phyloP scores from a whole-genome alignment of 1,284 basidiomycete species.

The Ustilago cynodontis region DNA sequence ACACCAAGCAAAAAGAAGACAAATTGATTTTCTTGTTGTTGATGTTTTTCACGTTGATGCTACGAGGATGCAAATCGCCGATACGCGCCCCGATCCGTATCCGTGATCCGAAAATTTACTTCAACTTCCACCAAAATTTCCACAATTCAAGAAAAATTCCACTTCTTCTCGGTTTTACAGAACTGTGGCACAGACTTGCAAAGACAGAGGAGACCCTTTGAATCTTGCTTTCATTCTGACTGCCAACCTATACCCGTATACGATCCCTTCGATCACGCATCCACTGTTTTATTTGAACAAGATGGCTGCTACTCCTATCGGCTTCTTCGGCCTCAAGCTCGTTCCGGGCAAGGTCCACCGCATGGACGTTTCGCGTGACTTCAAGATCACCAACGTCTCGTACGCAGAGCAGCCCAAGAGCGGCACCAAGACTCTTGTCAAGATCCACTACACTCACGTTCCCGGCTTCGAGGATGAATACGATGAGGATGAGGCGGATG shows the following conservation, averaged over 20 bases:
- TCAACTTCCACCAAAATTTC: conserved; percentile 17
- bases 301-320: conserved; percentile 62
- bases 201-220: neutral
- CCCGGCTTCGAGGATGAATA: conserved; percentile 71
- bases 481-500: conserved; percentile 71
- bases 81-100: neutral
- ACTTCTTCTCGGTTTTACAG: neutral
- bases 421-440: conserved; percentile 78
- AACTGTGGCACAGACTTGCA: conserved; percentile 10
- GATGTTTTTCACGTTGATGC: neutral
- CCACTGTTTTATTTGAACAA: conserved; percentile 1
- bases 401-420: conserved; percentile 79
- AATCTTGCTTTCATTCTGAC: neutral
- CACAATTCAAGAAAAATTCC: conserved; percentile 11
- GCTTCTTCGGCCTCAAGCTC: conserved; percentile 70
- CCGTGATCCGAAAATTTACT: conserved; percentile 11
- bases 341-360: conserved; percentile 77
- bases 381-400: conserved; percentile 83
- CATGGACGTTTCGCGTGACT: conserved; percentile 78
- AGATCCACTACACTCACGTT: conserved; percentile 77
- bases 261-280: conserved; percentile 2
- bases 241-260: neutral
- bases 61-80: neutral
- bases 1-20: neutral
- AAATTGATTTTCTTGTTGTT: too few species aligned